Evolutionary conservation across 305 asterid species (phyloP).

Genomic region (Fraxinus dipetala): DNA sequence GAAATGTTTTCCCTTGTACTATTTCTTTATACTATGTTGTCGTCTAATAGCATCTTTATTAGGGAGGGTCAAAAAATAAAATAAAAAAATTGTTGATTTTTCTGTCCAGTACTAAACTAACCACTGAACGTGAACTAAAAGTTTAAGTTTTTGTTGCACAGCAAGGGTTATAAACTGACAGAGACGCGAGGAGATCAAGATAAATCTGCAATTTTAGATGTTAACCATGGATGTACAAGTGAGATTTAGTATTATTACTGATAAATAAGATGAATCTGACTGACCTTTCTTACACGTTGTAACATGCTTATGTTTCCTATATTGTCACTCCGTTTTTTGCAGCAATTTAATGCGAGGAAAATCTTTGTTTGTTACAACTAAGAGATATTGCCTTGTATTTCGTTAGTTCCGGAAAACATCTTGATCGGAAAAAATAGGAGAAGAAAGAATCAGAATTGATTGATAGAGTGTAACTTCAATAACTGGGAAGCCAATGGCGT

Average conservation of each 20-base stretch:
- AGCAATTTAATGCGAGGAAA: not conserved
- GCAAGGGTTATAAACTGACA: not conserved
- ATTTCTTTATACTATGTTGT: not conserved
- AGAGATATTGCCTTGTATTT: not conserved
- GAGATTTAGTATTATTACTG: not conserved
- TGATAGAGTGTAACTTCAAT: constrained; percentile 4
- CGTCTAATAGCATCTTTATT: not conserved
- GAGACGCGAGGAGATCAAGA: not conserved
- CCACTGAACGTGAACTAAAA: not conserved
- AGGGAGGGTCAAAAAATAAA: not conserved
- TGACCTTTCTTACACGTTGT: not conserved
- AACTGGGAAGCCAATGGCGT: constrained; percentile 20
- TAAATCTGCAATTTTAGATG: not conserved
- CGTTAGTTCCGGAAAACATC: not conserved
- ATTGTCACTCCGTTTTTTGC: not conserved
- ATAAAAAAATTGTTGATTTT: not conserved
- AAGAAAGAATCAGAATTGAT: constrained; percentile 12
- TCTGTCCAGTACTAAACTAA: not conserved
- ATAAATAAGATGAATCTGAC: not conserved
- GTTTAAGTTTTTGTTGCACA: not conserved
- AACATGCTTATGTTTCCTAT: not conserved
- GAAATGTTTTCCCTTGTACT: not conserved
- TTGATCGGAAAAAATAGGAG: constrained; percentile 22
- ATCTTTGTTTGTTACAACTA: not conserved
- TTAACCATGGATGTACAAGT: not conserved